phyloP scores from a whole-genome alignment of 768 basidiomycete species.

The Hygrophorus pudorinus region DNA sequence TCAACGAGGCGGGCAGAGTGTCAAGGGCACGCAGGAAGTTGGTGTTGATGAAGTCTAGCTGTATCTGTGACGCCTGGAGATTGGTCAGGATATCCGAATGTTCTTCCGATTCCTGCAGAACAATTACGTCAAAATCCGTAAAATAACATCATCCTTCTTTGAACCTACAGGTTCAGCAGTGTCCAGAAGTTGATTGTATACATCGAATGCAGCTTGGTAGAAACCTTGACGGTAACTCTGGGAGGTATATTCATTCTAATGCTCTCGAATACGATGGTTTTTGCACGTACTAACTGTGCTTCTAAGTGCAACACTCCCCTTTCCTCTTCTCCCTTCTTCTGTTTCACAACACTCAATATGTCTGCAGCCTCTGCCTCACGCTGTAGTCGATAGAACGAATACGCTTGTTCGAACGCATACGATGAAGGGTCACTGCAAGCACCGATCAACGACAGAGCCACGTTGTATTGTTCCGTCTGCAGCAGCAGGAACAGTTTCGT shows the following conservation, averaged over 20 bases:
- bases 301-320: conserved; percentile 71
- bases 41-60: conserved; percentile 75
- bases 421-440: conserved; percentile 7
- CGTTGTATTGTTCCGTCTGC: conserved; percentile 74
- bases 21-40: conserved; percentile 60
- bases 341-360: conserved; percentile 40
- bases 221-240: conserved; percentile 73
- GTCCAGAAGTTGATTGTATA: conserved; percentile 77
- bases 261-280: conserved; percentile 6
- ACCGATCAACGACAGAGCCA: conserved; percentile 54
- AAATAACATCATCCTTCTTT: not conserved
- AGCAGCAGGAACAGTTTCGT: conserved; percentile 83
- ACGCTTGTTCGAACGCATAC: conserved; percentile 62
- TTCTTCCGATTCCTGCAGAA: conserved; percentile 68
- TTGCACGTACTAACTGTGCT: conserved; percentile 68
- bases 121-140: not conserved
- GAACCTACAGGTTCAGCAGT: conserved; percentile 62
- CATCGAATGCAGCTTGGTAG: conserved; percentile 62
- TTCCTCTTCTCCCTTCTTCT: conserved; percentile 34
- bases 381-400: conserved; percentile 80
- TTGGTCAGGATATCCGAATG: conserved; percentile 82
- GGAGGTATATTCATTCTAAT: not conserved
- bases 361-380: conserved; percentile 56
- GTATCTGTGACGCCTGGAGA: conserved; percentile 69
- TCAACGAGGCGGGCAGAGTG: conserved; percentile 39